These are phyloP conservation scores for Tylopilus balloui DNA, from an alignment of 768 basidiomycete genomes.

Conservation along the genomic window DNA sequence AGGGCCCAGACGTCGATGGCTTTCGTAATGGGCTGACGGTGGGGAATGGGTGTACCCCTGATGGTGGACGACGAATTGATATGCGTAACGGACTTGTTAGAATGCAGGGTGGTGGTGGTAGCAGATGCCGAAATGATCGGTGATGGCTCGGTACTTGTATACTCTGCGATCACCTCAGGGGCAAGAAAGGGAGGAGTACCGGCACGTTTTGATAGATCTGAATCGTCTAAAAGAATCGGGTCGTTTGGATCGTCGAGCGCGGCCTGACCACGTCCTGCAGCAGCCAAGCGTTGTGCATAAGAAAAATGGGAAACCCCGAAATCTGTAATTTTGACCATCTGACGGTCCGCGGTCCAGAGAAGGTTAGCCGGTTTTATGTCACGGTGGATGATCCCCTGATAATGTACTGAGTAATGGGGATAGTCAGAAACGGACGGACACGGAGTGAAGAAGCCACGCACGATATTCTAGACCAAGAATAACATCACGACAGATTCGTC, in stretches of 20 bases:
- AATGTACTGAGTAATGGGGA: constrained; percentile 63
- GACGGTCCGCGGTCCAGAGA: constrained; percentile 81
- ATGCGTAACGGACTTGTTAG: constrained; percentile 27
- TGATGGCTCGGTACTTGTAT: constrained; percentile 34
- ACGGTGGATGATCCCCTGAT: constrained; percentile 97
- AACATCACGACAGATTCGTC: constrained; percentile 88
- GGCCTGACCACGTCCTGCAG: constrained; percentile 42
- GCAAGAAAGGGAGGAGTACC: constrained; percentile 96
- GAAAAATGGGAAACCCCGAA: constrained; percentile 98
- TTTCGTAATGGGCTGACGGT: constrained; percentile 68
- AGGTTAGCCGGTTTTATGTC: constrained; percentile 99
- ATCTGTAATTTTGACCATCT: constrained; percentile 93
- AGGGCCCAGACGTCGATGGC: constrained; percentile 98
- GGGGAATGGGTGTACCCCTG: constrained; percentile 23
- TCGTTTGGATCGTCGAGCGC: constrained; percentile 47
- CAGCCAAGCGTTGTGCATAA: constrained; percentile 75
- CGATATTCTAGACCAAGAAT: constrained; percentile 93
- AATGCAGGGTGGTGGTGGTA: constrained; percentile 30
- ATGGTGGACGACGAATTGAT: constrained; percentile 30
- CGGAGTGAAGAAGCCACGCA: constrained; percentile 41
- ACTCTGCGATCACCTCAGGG: constrained; percentile 86
- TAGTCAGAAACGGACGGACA: not conserved
- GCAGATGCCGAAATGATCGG: constrained; percentile 31
- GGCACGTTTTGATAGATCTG: constrained; percentile 83
- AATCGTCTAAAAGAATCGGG: constrained; percentile 73